Conservation (phyloP, 2,329 filamentous ascomycete species). For the Podosphaera fusca region DNA sequence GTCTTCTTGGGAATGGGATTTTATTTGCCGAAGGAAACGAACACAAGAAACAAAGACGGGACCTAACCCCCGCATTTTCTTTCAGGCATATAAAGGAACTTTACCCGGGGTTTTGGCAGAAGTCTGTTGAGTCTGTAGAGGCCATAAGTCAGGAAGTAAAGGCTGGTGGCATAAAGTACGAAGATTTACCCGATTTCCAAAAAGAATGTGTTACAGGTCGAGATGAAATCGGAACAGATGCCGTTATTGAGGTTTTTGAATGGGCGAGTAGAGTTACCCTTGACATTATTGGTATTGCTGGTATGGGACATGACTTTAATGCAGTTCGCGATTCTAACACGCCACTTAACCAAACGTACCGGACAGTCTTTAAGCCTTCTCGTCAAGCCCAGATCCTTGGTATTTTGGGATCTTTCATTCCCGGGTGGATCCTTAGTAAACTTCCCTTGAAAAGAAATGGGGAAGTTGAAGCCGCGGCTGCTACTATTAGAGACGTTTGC, state of each 20-base stretch:
- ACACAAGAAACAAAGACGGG: constrained; percentile 61
- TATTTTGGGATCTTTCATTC: constrained; percentile 37
- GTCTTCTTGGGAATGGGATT: constrained; percentile 46
- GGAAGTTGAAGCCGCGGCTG: constrained; percentile 32
- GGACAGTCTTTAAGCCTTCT: constrained; percentile 28
- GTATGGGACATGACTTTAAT: constrained; percentile 47
- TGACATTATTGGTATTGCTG: constrained; percentile 53
- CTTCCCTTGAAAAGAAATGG: constrained; percentile 51
- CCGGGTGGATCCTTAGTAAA: constrained; percentile 31
- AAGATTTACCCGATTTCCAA: constrained; percentile 12
- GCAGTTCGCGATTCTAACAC: constrained; percentile 37
- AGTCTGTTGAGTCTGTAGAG: constrained; percentile 42
- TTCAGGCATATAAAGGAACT: constrained; percentile 69
- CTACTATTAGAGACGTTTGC: constrained; percentile 40
- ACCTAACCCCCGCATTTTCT: constrained; percentile 62
- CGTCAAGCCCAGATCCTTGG: constrained; percentile 29
- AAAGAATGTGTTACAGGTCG: not conserved
- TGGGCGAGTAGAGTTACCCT: constrained; percentile 49
- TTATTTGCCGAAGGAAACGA: constrained; percentile 77
- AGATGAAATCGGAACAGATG: constrained; percentile 12
- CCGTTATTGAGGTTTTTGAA: constrained; percentile 30
- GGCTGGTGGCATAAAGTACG: constrained; percentile 16
- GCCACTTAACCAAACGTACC: constrained; percentile 33
- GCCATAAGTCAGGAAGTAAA: constrained; percentile 32
- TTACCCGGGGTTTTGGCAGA: constrained; percentile 66